A percentile compares a stretch with the other conserved stretches of the same genome.
These are phyloP conservation scores for Musa acuminata DNA, from an alignment of 176 grass and related monocot genomes.

Conservation along the genomic window DNA sequence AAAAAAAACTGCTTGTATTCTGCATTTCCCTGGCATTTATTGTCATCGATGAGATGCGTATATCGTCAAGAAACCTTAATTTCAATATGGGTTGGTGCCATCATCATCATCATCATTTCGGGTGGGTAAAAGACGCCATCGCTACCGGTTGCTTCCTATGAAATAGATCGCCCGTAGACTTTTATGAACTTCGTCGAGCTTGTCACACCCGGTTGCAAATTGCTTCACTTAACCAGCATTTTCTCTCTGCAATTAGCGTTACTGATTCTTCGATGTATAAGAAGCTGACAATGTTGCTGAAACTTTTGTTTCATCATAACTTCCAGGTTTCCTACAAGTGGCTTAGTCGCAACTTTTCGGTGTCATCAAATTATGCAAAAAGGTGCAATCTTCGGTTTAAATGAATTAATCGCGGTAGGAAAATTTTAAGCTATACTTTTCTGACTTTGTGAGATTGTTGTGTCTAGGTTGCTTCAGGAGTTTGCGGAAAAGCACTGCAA, in stretches of 20 bases:
- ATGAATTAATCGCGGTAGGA: conserved; percentile 4
- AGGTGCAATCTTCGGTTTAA: conserved; percentile 33
- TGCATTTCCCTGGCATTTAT: not conserved
- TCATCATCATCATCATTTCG: too few species aligned
- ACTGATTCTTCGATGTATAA: not conserved
- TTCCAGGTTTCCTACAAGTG: conserved; percentile 97
- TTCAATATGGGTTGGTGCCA: too few species aligned
- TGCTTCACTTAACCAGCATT: not conserved
- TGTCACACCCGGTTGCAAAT: not conserved
- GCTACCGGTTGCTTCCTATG: too few species aligned
- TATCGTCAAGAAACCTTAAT: too few species aligned
- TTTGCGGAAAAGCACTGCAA: conserved; percentile 48
- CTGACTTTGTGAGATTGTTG: not conserved
- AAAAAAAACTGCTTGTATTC: not conserved
- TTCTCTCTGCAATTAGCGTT: not conserved
- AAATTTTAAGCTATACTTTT: not conserved
- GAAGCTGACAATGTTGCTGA: not conserved
- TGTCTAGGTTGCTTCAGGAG: conserved; percentile 68
- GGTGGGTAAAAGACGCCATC: too few species aligned
- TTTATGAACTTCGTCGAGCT: too few species aligned
- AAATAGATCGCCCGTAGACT: too few species aligned
- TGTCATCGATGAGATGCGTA: too few species aligned
- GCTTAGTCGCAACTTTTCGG: conserved; percentile 82
- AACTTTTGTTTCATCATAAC: not conserved
- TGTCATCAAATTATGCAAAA: conserved; percentile 90